phyloP scores from a whole-genome alignment of 1,284 basidiomycete species.

The Trametes sp. region DNA sequence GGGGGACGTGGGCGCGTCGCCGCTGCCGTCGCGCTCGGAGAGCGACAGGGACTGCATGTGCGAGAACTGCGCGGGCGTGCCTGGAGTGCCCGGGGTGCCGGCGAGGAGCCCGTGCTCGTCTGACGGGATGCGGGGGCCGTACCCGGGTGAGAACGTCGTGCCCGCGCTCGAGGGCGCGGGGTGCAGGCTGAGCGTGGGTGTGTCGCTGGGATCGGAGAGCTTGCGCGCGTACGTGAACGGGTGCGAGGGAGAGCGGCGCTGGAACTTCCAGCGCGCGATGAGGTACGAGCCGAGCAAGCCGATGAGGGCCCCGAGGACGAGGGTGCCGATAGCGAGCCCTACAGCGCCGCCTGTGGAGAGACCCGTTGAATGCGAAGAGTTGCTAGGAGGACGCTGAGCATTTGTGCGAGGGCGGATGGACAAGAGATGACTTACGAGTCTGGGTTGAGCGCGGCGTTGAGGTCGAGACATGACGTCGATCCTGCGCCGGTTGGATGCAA shows the following conservation, averaged over 20 bases:
- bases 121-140: not conserved
- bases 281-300: conserved; percentile 44
- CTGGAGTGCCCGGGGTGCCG: not conserved
- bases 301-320: conserved; percentile 50
- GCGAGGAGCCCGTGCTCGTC: conserved; percentile 23
- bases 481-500: conserved; percentile 55
- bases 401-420: not conserved
- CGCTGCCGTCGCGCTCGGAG: not conserved
- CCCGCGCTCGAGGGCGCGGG: conserved; percentile 12
- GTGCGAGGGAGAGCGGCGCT: conserved; percentile 12
- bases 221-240: conserved; percentile 25
- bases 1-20: not conserved
- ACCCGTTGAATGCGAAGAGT: conserved; percentile 7
- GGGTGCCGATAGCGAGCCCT: conserved; percentile 53
- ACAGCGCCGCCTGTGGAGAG: conserved; percentile 42
- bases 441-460: conserved; percentile 20
- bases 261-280: conserved; percentile 40
- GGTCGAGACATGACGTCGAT: conserved; percentile 49
- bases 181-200: conserved; percentile 12
- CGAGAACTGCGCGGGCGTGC: conserved; percentile 2
- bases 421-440: conserved; percentile 1
- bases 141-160: conserved; percentile 5
- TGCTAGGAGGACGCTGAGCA: not conserved
- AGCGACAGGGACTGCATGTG: conserved; percentile 3
- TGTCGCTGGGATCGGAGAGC: conserved; percentile 15